These are phyloP conservation scores for carrot (Daucus carota) DNA, from an alignment of 129 eudicot genomes.

Conservation along the genomic window DNA sequence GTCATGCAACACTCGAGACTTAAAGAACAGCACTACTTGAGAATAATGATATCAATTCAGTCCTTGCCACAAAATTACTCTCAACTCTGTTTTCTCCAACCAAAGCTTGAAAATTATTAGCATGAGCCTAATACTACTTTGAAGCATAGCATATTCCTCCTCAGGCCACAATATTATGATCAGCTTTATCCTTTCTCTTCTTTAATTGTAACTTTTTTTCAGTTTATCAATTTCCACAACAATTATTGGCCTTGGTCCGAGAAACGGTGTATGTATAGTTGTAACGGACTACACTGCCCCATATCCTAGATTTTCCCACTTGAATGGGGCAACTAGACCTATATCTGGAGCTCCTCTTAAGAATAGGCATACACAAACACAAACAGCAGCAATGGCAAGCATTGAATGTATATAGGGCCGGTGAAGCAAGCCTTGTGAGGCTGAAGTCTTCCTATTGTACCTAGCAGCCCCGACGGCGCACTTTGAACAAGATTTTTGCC, in stretches of 20 bases:
- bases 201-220: not conserved
- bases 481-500: constrained; percentile 49
- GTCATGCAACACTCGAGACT: not conserved
- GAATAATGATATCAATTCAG: not conserved
- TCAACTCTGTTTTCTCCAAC: not conserved
- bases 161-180: not conserved
- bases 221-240: not conserved
- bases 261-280: not conserved
- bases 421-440: constrained; percentile 57
- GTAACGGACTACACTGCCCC: constrained; percentile 45
- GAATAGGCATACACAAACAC: constrained; percentile 87
- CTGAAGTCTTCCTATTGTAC: constrained; percentile 36
- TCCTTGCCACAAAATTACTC: not conserved
- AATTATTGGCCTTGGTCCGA: not conserved
- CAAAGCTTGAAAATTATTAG: not conserved
- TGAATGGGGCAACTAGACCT: constrained; percentile 48
- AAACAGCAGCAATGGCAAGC: constrained; percentile 95
- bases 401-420: constrained; percentile 83
- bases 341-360: constrained; percentile 62
- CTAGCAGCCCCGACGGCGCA: constrained; percentile 48
- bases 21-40: not conserved
- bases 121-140: not conserved
- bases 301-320: constrained; percentile 66
- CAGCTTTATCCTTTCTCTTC: not conserved
- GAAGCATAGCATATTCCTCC: not conserved